Conservation (phyloP, 306 rosid genomes). For the Quercus ilex region DNA sequence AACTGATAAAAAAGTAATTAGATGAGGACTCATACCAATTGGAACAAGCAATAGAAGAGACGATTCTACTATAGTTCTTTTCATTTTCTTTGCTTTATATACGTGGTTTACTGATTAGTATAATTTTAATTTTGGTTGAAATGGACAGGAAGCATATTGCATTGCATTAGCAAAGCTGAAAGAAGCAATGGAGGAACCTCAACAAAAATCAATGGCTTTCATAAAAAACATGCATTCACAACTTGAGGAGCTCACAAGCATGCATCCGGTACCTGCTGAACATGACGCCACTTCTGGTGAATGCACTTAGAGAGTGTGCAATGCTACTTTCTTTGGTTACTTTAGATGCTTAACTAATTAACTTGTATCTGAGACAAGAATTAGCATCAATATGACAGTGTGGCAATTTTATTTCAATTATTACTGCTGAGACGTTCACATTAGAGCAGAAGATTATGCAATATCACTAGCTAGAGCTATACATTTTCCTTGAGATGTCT, state of each 20-base stretch:
- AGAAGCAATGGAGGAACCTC: constrained; percentile 86
- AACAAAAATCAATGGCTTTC: constrained; percentile 62
- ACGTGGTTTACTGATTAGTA: not conserved
- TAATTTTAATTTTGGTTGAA: not conserved
- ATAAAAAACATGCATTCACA: constrained; percentile 72
- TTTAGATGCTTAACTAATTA: not conserved
- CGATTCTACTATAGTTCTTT: too few species aligned
- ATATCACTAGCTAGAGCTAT: not conserved
- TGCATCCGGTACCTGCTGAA: constrained; percentile 21
- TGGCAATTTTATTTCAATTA: not conserved
- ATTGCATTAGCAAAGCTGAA: constrained; percentile 61
- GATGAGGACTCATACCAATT: too few species aligned
- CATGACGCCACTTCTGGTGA: constrained; percentile 8
- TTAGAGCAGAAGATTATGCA: not conserved
- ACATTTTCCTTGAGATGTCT: not conserved
- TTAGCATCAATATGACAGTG: not conserved
- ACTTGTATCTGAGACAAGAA: not conserved
- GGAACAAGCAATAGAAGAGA: too few species aligned
- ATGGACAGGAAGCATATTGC: constrained; percentile 74
- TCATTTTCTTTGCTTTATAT: too few species aligned
- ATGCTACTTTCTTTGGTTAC: not conserved
- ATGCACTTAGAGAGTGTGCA: not conserved
- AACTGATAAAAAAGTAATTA: too few species aligned
- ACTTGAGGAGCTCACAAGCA: constrained; percentile 48
- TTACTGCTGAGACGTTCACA: not conserved